Conservation (phyloP, 2,329 filamentous ascomycete genomes). For the Colletotrichum noveboracense region DNA sequence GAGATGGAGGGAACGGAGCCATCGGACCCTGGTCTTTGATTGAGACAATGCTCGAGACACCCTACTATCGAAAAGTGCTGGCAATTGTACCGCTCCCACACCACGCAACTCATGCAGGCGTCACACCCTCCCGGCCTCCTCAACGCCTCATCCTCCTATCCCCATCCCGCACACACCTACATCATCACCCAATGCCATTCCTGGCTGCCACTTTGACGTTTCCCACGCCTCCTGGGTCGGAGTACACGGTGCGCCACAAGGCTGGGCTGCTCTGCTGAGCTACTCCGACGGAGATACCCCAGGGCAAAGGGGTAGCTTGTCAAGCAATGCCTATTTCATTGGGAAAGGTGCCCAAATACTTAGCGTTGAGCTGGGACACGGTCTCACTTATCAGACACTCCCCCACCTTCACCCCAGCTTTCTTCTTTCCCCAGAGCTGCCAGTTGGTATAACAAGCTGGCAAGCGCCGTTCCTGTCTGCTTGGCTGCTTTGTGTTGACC, state of each 20-base stretch:
- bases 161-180: not conserved
- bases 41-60: constrained; percentile 2
- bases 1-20: not conserved
- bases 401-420: constrained; percentile 19
- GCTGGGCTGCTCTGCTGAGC: not conserved
- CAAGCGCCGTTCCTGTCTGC: constrained; percentile 6
- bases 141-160: constrained; percentile 13
- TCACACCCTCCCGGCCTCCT: constrained; percentile 13
- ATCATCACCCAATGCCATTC: not conserved
- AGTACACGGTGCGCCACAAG: constrained; percentile 8
- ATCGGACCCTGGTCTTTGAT: not conserved
- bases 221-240: not conserved
- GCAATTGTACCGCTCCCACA: not conserved
- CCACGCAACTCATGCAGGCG: not conserved
- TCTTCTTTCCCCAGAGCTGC: constrained; percentile 1
- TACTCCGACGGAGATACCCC: constrained; percentile 8
- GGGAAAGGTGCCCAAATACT: not conserved
- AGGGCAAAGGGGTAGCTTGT: constrained; percentile 9
- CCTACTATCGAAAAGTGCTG: not conserved
- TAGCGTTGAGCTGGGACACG: constrained; percentile 15
- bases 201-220: not conserved
- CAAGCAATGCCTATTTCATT: not conserved
- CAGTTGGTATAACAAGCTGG: constrained; percentile 16
- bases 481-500: constrained; percentile 2
- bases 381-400: constrained; percentile 18